Percentiles rank a stretch among this genome's conserved stretches.
Evolutionary conservation across 148 eudicot species (phyloP).

Genomic region (Arbutus unedo): DNA sequence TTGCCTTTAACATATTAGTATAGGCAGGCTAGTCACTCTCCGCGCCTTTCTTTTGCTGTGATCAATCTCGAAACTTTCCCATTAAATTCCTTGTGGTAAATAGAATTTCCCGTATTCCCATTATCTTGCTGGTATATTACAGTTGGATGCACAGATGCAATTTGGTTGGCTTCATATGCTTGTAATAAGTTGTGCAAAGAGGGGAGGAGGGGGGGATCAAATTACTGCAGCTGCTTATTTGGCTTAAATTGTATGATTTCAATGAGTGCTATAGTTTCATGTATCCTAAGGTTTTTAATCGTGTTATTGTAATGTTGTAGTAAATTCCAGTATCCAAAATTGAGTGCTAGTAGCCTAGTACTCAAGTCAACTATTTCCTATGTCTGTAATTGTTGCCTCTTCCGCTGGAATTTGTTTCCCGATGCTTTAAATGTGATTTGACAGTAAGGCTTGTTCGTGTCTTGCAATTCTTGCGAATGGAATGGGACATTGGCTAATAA

Average conservation of each 20-base stretch:
- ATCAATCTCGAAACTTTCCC: too few relatives aligned
- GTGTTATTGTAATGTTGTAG: neutral
- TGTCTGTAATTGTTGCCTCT: neutral
- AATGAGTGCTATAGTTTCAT: neutral
- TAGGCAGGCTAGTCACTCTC: too few relatives aligned
- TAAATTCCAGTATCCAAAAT: neutral
- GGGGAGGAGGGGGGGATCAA: neutral
- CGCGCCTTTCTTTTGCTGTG: too few relatives aligned
- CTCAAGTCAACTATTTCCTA: neutral
- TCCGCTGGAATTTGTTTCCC: neutral
- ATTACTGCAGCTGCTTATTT: neutral
- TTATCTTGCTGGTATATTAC: neutral
- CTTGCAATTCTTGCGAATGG: slow-evolving; percentile 7
- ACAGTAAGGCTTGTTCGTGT: neutral
- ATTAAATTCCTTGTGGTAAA: too few relatives aligned
- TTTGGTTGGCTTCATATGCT: neutral
- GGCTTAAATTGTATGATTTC: neutral
- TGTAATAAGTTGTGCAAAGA: neutral
- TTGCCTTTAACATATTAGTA: too few relatives aligned
- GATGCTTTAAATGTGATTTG: neutral
- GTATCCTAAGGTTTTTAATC: neutral
- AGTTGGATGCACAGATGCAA: neutral
- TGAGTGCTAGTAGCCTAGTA: neutral
- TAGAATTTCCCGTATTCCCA: neutral
- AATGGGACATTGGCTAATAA: neutral